These are phyloP conservation scores for Fusarium coicis DNA, from an alignment of 2,329 filamentous ascomycete genomes.

Conservation along the genomic window DNA sequence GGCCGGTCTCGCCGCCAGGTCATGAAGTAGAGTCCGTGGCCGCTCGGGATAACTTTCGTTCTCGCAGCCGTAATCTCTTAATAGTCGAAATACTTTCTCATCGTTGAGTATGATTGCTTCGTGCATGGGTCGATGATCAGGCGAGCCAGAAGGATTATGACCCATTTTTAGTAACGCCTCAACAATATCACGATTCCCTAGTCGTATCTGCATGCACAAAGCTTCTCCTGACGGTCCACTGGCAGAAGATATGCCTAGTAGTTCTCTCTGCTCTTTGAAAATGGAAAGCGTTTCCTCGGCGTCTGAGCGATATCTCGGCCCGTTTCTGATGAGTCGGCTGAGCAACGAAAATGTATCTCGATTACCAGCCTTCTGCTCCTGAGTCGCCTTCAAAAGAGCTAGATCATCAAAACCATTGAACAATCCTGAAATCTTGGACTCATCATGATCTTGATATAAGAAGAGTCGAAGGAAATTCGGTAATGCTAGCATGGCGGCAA, in stretches of 20 bases:
- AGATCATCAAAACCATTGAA: neutral
- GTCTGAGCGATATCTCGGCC: neutral
- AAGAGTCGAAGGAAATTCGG: neutral
- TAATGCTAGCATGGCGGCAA: neutral
- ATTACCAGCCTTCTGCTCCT: neutral
- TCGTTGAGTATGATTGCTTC: neutral
- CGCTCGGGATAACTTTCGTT: neutral
- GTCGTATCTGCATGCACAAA: neutral
- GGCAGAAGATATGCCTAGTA: accelerated
- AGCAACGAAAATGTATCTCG: neutral
- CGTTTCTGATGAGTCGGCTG: neutral
- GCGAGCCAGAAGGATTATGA: neutral
- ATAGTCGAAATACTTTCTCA: neutral
- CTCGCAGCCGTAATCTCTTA: neutral
- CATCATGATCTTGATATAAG: neutral
- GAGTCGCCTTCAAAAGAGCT: neutral
- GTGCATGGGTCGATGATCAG: neutral
- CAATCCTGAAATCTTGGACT: accelerated
- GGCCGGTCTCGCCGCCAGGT: neutral
- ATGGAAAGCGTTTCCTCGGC: neutral
- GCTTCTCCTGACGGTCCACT: neutral
- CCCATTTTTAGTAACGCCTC: neutral
- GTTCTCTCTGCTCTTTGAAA: neutral
- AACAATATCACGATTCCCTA: neutral
- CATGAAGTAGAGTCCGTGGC: neutral